These are phyloP conservation scores for Amaranthus cruentus DNA, from an alignment of 148 eudicot species.

Conservation along the genomic window DNA sequence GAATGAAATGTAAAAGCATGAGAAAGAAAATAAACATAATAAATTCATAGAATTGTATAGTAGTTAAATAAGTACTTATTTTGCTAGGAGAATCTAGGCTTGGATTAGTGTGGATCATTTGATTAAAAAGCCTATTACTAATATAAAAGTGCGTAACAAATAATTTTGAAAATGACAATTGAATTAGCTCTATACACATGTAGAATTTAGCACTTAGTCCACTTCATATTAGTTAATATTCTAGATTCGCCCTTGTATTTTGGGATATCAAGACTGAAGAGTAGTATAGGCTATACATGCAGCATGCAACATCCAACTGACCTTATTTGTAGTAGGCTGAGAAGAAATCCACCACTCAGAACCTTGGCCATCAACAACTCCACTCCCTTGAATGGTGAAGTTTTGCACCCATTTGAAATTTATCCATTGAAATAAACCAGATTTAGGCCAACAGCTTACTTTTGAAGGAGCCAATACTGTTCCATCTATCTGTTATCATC, in stretches of 20 bases:
- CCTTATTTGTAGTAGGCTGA: conserved; percentile 26
- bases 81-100: too few relatives aligned
- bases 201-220: too few relatives aligned
- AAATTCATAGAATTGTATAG: too few relatives aligned
- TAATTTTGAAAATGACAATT: too few relatives aligned
- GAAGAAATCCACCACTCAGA: conserved; percentile 64
- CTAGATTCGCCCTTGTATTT: not conserved
- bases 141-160: too few relatives aligned
- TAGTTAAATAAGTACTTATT: too few relatives aligned
- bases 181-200: too few relatives aligned
- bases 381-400: conserved; percentile 72
- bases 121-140: too few relatives aligned
- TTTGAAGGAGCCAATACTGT: conserved; percentile 52
- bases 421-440: conserved; percentile 70
- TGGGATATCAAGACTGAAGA: not conserved
- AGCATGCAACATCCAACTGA: conserved; percentile 6
- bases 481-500: conserved; percentile 57
- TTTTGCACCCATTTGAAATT: conserved; percentile 76
- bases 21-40: too few relatives aligned
- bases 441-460: conserved; percentile 61
- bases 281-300: not conserved
- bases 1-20: too few relatives aligned
- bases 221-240: too few relatives aligned
- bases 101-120: too few relatives aligned
- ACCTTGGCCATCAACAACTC: conserved; percentile 72